Evolutionary conservation across 1,139 yeast genomes (phyloP).

Genomic region (Candida gigantensis): DNA sequence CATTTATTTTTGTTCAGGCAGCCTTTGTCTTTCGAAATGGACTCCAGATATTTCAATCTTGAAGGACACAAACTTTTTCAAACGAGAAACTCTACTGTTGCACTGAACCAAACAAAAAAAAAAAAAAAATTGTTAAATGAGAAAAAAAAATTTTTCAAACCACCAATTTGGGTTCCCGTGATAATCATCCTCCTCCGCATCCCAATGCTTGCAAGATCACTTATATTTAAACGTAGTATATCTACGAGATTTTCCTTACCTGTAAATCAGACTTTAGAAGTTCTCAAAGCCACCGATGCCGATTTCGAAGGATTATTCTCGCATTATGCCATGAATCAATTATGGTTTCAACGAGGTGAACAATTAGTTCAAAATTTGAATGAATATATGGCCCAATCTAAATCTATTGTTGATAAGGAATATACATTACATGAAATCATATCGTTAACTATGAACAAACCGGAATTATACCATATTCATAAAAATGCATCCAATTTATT

Average conservation of each 20-base stretch:
- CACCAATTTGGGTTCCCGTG: too few species aligned
- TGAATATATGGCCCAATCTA: conserved; percentile 30
- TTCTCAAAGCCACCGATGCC: conserved; percentile 28
- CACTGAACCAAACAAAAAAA: conserved; percentile 1
- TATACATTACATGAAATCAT: conserved; percentile 39
- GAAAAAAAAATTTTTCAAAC: conserved; percentile 4
- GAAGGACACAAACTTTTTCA: too few species aligned
- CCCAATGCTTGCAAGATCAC: conserved; percentile 4
- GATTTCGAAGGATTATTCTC: conserved; percentile 60
- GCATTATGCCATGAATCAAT: conserved; percentile 49
- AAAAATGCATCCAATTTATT: conserved; percentile 60
- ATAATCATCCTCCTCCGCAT: too few species aligned
- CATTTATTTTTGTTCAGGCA: too few species aligned
- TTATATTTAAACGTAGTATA: conserved; percentile 6
- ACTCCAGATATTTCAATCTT: too few species aligned
- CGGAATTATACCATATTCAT: conserved; percentile 49
- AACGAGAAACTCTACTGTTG: neutral
- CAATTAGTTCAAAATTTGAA: conserved; percentile 50
- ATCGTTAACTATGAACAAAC: conserved; percentile 45
- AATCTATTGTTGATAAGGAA: conserved; percentile 9
- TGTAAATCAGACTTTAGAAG: conserved; percentile 27
- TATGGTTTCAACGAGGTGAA: conserved; percentile 61
- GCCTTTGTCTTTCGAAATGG: too few species aligned
- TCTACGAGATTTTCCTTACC: conserved; percentile 24
- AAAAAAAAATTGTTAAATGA: conserved; percentile 9